Conservation (phyloP, 768 basidiomycete genomes). For the Collybia nuda region DNA sequence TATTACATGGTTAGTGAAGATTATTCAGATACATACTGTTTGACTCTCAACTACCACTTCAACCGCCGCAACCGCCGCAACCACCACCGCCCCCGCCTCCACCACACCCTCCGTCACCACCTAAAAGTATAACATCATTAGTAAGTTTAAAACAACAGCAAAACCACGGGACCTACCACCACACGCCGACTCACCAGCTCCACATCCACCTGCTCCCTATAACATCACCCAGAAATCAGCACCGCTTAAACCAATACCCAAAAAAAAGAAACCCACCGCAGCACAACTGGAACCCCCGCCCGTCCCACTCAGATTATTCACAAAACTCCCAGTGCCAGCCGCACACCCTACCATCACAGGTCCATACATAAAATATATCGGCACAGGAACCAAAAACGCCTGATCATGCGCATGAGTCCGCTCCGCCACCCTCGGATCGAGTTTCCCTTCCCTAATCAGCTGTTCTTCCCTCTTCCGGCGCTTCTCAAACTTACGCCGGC, state of each 20-base stretch:
- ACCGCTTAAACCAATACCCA: no score
- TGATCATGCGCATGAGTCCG: slow-evolving; percentile 17
- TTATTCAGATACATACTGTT: no score
- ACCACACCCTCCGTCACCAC: neutral
- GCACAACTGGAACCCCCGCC: no score
- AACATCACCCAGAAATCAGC: no score
- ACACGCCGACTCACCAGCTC: no score
- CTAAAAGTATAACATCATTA: no score
- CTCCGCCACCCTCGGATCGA: slow-evolving; percentile 9
- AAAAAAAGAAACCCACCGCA: no score
- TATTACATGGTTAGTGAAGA: no score
- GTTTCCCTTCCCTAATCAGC: slow-evolving; percentile 20
- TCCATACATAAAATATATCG: slow-evolving; percentile 13
- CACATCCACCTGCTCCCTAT: no score
- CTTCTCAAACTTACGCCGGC: neutral
- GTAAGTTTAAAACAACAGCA: no score
- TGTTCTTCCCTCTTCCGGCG: slow-evolving; percentile 12
- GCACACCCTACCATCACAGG: slow-evolving; percentile 18
- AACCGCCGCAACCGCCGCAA: neutral
- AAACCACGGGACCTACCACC: no score
- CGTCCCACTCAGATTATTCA: slow-evolving; percentile 2
- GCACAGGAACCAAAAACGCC: slow-evolving; percentile 41
- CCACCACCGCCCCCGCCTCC: neutral
- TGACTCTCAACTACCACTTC: neutral
- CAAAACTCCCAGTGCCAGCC: slow-evolving; percentile 12